Percentiles rank a stretch among this genome's conserved stretches.
Evolutionary conservation across 768 basidiomycete species (phyloP).

Genomic region (Phylloporus sp.): DNA sequence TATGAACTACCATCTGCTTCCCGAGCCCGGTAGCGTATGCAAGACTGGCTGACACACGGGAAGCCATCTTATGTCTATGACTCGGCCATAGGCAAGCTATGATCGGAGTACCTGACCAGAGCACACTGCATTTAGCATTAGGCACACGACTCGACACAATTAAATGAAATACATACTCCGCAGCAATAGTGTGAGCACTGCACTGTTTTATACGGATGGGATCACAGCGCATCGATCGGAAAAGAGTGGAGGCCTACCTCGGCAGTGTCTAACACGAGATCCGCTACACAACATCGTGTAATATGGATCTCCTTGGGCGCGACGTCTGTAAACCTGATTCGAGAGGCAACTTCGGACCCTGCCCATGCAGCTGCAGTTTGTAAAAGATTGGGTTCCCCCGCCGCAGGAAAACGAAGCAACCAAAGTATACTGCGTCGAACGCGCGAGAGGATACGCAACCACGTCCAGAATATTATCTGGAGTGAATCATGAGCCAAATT

Average conservation of each 20-base stretch:
- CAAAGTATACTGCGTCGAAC: slow-evolving; percentile 47
- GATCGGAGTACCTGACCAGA: slow-evolving; percentile 50
- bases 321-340: slow-evolving; percentile 46
- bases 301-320: slow-evolving; percentile 44
- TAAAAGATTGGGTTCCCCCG: slow-evolving; percentile 42
- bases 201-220: too few species aligned
- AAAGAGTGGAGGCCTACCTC: slow-evolving; percentile 32
- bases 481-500: slow-evolving; percentile 3
- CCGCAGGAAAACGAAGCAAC: slow-evolving; percentile 46
- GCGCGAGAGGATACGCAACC: slow-evolving; percentile 42
- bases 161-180: slow-evolving; percentile 34
- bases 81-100: slow-evolving; percentile 42
- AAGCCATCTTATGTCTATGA: slow-evolving; percentile 45
- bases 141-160: not conserved
- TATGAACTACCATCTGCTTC: slow-evolving; percentile 41
- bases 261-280: slow-evolving; percentile 48
- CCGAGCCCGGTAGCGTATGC: slow-evolving; percentile 46
- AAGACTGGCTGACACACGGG: slow-evolving; percentile 46
- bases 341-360: slow-evolving; percentile 40
- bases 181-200: slow-evolving; percentile 48
- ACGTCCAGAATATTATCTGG: slow-evolving; percentile 42
- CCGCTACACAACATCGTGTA: slow-evolving; percentile 41
- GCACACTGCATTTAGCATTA: slow-evolving; percentile 32
- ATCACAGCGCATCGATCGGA: too few species aligned
- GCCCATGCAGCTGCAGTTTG: slow-evolving; percentile 42